These are phyloP conservation scores for Phaeomoniella chlamydospora DNA, from an alignment of 2,329 filamentous ascomycete species.

Conservation along the genomic window DNA sequence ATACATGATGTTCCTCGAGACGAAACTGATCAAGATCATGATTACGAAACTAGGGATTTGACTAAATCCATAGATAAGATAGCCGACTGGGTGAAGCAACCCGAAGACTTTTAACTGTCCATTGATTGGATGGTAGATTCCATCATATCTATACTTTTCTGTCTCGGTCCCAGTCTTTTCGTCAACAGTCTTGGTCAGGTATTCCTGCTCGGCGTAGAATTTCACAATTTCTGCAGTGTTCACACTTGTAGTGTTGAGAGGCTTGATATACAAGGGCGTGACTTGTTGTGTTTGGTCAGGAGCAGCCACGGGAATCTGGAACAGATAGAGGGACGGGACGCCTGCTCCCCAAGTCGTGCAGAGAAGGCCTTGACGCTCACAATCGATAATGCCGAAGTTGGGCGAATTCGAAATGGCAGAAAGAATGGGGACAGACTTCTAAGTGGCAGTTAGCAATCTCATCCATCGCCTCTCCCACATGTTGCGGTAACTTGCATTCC, in stretches of 20 bases:
- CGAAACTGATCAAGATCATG: slow-evolving; percentile 48
- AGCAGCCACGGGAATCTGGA: slow-evolving; percentile 40
- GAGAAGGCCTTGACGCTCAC: slow-evolving; percentile 42
- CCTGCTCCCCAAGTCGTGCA: slow-evolving; percentile 46
- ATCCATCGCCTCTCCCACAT: not conserved
- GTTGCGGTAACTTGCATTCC: slow-evolving; percentile 23
- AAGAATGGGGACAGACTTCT: slow-evolving; percentile 40
- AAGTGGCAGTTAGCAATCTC: not conserved
- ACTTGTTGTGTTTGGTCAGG: slow-evolving; percentile 36
- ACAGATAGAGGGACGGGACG: slow-evolving; percentile 42
- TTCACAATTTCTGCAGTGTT: slow-evolving; percentile 41
- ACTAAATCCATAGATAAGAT: slow-evolving; percentile 39
- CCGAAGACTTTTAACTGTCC: slow-evolving; percentile 38
- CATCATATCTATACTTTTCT: slow-evolving; percentile 37
- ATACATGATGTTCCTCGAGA: slow-evolving; percentile 44
- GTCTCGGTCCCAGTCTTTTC: slow-evolving; percentile 11
- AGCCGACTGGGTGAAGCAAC: slow-evolving; percentile 39
- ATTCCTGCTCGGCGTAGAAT: slow-evolving; percentile 42
- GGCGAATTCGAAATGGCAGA: slow-evolving; percentile 23
- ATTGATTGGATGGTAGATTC: slow-evolving; percentile 46
- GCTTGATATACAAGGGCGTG: slow-evolving; percentile 37
- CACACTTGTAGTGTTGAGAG: slow-evolving; percentile 42
- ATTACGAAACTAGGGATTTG: slow-evolving; percentile 49
- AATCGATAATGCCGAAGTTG: slow-evolving; percentile 43
- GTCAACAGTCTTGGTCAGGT: slow-evolving; percentile 11